These are phyloP conservation scores for Luvunga scandens DNA, from an alignment of 345 rosid genomes.

Conservation along the genomic window DNA sequence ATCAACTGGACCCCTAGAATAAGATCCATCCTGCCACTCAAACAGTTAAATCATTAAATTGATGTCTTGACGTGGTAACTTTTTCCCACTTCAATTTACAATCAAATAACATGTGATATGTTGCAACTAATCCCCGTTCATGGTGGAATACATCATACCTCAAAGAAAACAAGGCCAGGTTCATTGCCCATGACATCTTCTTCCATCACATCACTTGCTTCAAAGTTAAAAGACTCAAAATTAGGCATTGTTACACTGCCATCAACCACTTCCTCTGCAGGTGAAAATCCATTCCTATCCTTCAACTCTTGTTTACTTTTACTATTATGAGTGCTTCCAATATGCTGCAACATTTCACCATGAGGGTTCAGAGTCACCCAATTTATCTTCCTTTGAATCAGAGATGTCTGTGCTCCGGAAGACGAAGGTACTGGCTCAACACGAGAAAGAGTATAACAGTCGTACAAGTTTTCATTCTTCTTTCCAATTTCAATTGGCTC, in stretches of 20 bases:
- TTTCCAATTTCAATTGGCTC: conserved; percentile 82
- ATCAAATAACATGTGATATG: not conserved
- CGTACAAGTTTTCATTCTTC: conserved; percentile 64
- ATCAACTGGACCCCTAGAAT: conserved; percentile 81
- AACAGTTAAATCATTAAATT: not conserved
- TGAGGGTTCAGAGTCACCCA: conserved; percentile 93
- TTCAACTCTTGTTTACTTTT: conserved; percentile 20
- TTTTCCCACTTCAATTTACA: not conserved
- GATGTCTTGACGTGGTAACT: not conserved
- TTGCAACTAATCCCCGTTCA: not conserved
- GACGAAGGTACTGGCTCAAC: conserved; percentile 44
- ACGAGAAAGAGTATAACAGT: conserved; percentile 67
- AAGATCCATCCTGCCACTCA: conserved; percentile 77
- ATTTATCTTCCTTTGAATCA: conserved; percentile 64
- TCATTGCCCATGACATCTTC: conserved; percentile 78
- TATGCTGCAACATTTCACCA: conserved; percentile 47
- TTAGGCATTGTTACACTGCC: conserved; percentile 43
- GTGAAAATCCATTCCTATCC: conserved; percentile 20
- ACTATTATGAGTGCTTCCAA: conserved; percentile 17
- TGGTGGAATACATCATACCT: conserved; percentile 44
- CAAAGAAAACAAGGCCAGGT: conserved; percentile 80
- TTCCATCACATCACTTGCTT: conserved; percentile 79
- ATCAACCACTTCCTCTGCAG: conserved; percentile 9
- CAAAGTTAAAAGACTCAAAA: conserved; percentile 61
- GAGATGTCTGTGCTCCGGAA: conserved; percentile 39